Base-by-base conservation (phyloP, 1,284 basidiomycete species). In the Stygiomarasmius scandens region DNA sequence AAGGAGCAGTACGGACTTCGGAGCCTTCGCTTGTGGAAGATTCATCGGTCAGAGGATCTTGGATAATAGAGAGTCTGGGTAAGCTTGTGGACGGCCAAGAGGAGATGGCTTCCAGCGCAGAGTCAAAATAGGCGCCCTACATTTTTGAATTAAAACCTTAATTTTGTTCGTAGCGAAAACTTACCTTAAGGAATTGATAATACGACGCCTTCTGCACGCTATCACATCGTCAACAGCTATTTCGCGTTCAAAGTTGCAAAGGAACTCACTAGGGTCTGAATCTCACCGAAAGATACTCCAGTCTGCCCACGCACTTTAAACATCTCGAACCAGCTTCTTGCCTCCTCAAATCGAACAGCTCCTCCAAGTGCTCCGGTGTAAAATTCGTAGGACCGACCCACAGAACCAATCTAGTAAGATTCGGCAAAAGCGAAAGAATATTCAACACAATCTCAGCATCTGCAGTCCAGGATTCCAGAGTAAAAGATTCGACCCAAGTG, bases 111-210 rank as follows among this genome's bases (percentile, higher is more conserved):
- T 71, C 61, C 2, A 90, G 71, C 0, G 78, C 75, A 2, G 80
- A 81, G 64, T 91, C 89, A 61, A 88, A 90, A 66, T 90, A 90
- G 44, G 82, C 78, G 16, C 89, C 89, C 82, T 86, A 46, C 27
- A 6, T 27, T 11, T 11, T 49, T n/a, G 48, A 2, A 47, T 32
- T 20, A 20, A 29, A 22, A 27, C 20, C 12, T 32, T 34, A 32
- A 22, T 3, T 29, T 46, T 22, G 43, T 11, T 52, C 24, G n/a
- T n/a, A n/a, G n/a, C n/a, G n/a, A n/a, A n/a, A 10, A 50, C 67
- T 51, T 59, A 81, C 84, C 74, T 82, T 84, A 24, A 87, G 78
- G 67, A 90, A 90, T 54, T 86, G 86, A 61, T 83, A 81, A 67
- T 90, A 90, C 3, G 80, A 86, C 3, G 87, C 86, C 63, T 73